A percentile compares a stretch with the other conserved stretches of the same genome.
These are phyloP conservation scores for Fusarium sp. DNA, from an alignment of 2,329 filamentous ascomycete species.

Conservation along the genomic window DNA sequence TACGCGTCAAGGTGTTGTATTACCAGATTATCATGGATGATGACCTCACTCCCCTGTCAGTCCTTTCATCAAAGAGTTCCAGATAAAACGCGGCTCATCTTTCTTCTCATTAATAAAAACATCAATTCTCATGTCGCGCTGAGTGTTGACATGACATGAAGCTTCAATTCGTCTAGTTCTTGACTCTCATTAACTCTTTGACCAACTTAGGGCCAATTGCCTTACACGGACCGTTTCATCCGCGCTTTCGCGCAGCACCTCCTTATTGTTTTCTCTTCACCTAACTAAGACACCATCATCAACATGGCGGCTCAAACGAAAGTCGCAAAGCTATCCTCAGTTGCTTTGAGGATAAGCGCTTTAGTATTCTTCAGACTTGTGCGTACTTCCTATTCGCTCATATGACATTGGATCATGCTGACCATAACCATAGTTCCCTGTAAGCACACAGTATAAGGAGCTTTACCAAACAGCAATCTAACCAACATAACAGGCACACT, in stretches of 20 bases:
- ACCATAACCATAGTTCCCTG: slow-evolving; percentile 51
- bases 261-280: slow-evolving; percentile 18
- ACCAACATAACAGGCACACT: slow-evolving; percentile 50
- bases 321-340: slow-evolving; percentile 53
- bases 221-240: slow-evolving; percentile 15
- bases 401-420: slow-evolving; percentile 16
- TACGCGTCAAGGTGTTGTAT: slow-evolving; percentile 34
- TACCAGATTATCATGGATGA: slow-evolving; percentile 24
- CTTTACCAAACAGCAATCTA: slow-evolving; percentile 26
- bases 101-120: slow-evolving; percentile 21
- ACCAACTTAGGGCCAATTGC: slow-evolving; percentile 1
- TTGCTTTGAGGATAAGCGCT: slow-evolving; percentile 53
- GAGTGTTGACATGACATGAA: slow-evolving; percentile 25
- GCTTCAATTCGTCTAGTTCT: slow-evolving; percentile 31
- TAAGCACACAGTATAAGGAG: slow-evolving; percentile 40
- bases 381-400: slow-evolving; percentile 27
- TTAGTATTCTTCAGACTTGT: slow-evolving; percentile 56
- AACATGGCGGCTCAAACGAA: slow-evolving; percentile 51
- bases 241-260: slow-evolving; percentile 15
- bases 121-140: slow-evolving; percentile 25
- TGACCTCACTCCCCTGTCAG: slow-evolving; percentile 42
- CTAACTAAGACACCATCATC: slow-evolving; percentile 24
- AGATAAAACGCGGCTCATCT: slow-evolving; percentile 29
- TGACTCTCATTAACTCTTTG: slow-evolving; percentile 38
- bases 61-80: slow-evolving; percentile 29